A percentile compares a stretch with the other conserved stretches of the same genome.
Evolutionary conservation across 2,329 filamentous ascomycete genomes (phyloP).

Genomic region (Alternaria sp.): DNA sequence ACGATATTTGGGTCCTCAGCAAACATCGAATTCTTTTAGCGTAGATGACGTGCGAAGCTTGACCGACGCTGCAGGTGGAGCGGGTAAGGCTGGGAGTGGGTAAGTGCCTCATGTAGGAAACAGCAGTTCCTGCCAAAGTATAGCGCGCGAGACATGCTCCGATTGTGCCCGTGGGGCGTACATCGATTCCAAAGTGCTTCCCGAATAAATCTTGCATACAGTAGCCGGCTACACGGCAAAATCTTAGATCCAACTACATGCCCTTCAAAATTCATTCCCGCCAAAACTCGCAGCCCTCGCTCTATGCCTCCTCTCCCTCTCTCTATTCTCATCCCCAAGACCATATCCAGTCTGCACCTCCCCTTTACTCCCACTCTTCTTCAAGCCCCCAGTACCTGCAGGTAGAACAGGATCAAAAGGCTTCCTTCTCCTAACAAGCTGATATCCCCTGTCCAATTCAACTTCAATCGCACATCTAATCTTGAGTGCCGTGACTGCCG

Average conservation of each 20-base stretch:
- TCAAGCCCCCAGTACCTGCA: conserved; percentile 20
- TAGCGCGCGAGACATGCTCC: neutral
- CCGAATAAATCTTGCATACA: neutral
- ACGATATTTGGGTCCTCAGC: conserved; percentile 9
- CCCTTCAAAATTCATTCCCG: conserved; percentile 9
- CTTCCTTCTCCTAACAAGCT: conserved; percentile 69
- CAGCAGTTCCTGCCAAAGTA: neutral
- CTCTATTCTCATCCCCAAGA: conserved; percentile 13
- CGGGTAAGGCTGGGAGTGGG: conserved; percentile 20
- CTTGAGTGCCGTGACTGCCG: conserved; percentile 80
- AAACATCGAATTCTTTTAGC: conserved; percentile 33
- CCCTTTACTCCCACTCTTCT: conserved; percentile 32
- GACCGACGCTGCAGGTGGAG: conserved; percentile 3
- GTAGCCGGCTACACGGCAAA: neutral
- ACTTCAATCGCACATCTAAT: conserved; percentile 86
- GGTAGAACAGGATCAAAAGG: conserved; percentile 43
- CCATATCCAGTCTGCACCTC: conserved; percentile 21
- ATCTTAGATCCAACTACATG: neutral
- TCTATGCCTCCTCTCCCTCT: conserved; percentile 14
- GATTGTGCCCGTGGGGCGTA: neutral
- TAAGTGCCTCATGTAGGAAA: neutral
- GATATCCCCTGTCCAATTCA: conserved; percentile 85
- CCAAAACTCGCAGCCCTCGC: conserved; percentile 42
- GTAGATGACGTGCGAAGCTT: conserved; percentile 33
- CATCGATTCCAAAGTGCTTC: neutral